Evolutionary conservation across 2,329 filamentous ascomycete genomes (phyloP).

Genomic region (Hypoxylon sp.): DNA sequence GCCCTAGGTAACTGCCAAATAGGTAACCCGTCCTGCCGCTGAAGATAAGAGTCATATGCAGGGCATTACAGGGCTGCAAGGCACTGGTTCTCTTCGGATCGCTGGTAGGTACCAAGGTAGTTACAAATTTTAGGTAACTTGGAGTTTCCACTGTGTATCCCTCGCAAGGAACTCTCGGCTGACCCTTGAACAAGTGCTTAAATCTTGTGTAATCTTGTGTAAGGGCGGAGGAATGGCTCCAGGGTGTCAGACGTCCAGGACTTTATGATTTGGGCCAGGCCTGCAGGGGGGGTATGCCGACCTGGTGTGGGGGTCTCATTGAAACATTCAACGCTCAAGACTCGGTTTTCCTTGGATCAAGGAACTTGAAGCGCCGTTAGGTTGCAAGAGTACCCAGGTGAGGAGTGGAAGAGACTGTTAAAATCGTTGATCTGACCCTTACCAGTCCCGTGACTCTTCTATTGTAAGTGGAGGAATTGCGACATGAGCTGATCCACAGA

Average conservation of each 20-base stretch:
- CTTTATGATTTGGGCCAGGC: conserved; percentile 33
- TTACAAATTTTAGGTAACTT: conserved; percentile 27
- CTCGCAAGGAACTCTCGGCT: conserved; percentile 29
- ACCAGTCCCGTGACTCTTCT: conserved; percentile 40
- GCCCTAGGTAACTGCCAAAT: conserved; percentile 23
- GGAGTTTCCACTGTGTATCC: conserved; percentile 21
- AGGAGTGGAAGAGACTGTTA: conserved; percentile 16
- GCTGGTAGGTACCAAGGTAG: conserved; percentile 7
- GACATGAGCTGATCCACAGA: conserved; percentile 41
- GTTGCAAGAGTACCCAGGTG: conserved; percentile 18
- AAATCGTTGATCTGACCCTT: conserved; percentile 26
- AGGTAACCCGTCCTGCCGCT: conserved; percentile 21
- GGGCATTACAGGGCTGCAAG: conserved; percentile 41
- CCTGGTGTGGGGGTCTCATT: conserved; percentile 39
- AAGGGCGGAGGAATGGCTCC: conserved; percentile 37
- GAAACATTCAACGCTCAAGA: conserved; percentile 26
- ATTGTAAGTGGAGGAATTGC: conserved; percentile 38
- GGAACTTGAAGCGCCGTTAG: conserved; percentile 26
- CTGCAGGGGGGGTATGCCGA: conserved; percentile 31
- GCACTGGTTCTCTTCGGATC: conserved; percentile 29
- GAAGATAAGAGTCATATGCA: conserved; percentile 42
- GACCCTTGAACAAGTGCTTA: conserved; percentile 31
- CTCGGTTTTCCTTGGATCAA: conserved; percentile 22
- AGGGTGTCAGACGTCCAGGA: conserved; percentile 39
- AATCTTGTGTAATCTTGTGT: conserved; percentile 30